A percentile compares a stretch with the other conserved stretches of the same genome.
These are phyloP conservation scores for Paraphaeosphaeria minitans DNA, from an alignment of 2,329 filamentous ascomycete genomes.

Conservation along the genomic window DNA sequence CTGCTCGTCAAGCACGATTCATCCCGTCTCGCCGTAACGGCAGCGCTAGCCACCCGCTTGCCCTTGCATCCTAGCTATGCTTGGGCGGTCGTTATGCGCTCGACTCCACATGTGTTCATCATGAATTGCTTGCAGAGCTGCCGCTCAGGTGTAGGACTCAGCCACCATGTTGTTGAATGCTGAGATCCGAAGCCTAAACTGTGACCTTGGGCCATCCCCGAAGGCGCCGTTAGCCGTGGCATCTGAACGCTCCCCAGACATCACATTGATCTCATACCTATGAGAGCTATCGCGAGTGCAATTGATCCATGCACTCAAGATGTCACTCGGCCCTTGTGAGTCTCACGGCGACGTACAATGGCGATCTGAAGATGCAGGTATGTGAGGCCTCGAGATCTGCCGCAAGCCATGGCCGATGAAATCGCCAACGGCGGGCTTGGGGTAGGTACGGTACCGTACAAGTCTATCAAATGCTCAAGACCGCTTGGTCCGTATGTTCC, in stretches of 20 bases:
- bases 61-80: neutral
- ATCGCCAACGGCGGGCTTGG: no score
- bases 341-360: neutral
- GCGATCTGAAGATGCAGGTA: no score
- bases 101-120: neutral
- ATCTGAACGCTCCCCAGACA: neutral
- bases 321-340: neutral
- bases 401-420: no score
- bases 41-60: neutral
- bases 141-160: neutral
- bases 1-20: neutral
- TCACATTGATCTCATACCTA: neutral
- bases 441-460: no score
- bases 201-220: neutral
- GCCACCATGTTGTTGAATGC: neutral
- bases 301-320: neutral
- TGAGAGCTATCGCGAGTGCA: neutral
- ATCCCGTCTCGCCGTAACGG: neutral
- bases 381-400: no score
- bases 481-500: no score
- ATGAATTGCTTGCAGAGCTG: neutral
- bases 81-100: neutral
- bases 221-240: neutral
- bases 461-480: no score
- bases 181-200: neutral